Base-by-base conservation (phyloP, 2,329 filamentous ascomycete species). In the Penicillium rolfsii region DNA sequence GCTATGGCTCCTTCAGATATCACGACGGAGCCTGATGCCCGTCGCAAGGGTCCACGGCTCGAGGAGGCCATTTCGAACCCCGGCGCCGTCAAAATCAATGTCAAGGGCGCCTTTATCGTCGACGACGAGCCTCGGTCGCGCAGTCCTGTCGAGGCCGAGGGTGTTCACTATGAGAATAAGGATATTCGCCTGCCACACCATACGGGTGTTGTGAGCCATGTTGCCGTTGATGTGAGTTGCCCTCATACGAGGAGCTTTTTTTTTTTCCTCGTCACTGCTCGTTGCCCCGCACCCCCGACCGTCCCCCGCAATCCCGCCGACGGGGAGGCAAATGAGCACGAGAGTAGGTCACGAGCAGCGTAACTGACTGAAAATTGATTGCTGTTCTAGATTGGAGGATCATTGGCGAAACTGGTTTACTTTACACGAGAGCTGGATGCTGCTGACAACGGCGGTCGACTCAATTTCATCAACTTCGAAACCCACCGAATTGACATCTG, bases 111-210 rank as follows among this genome's bases (percentile, higher is more conserved):
- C 41, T 97, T 97, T 74, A 98, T 99, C 67, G 93, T 97, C 70
- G 92, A 97, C 73, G 89, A 94, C 64, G 89, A 91, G 67, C 82
- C 63, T 76, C 81, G 67, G 76, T 84, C 70, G 76, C 85, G 72
- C 43, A 77, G 72, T 59, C 72, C 74, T 19, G 79, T 83, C 63
- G 81, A 85, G 35, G 80, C 82, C 52, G 83, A 86, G 50, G 83
- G 84, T 26, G 83, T 86, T 59, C 82, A 87, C 66, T 85, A 88
- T 76, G 91, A 96, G 76, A 93, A 91, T 59, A 93, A 91, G 73
- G 95, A 97, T 74, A 99, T 99, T 70, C 85, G 95, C n/a, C 82
- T 99, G 61, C 95, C 95, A 30, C 95, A 98, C 77, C 95, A 99
- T 78, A 97, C 91, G 12, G 90, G 91, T 11, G 89, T 97, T 8